phyloP scores from a whole-genome alignment of 805 yeast genomes.

The Lachancea thermotolerans region DNA sequence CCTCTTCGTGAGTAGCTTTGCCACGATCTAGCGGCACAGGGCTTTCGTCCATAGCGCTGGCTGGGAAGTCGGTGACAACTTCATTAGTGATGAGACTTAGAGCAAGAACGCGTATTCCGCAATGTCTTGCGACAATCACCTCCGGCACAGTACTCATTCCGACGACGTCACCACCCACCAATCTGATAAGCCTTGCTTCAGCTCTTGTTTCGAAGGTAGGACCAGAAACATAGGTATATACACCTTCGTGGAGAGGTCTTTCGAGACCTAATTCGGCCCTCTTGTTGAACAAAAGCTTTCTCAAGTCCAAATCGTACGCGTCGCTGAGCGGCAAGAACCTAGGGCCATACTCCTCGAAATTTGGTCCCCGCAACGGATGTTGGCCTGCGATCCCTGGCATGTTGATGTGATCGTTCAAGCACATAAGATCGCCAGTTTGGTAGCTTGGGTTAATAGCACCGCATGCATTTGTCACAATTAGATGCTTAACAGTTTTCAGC shows the following conservation, averaged over 20 bases:
- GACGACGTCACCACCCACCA: constrained; percentile 84
- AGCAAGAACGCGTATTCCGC: constrained; percentile 77
- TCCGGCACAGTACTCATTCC: constrained; percentile 99
- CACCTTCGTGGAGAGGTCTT: constrained; percentile 78
- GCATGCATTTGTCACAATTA: constrained; percentile 92
- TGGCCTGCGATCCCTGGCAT: constrained; percentile 85
- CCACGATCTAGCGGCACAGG: constrained; percentile 56
- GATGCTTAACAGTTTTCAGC: constrained; percentile 47
- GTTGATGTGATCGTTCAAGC: constrained; percentile 82
- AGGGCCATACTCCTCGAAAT: constrained; percentile 72
- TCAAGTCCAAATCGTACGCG: constrained; percentile 72
- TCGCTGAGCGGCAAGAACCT: constrained; percentile 84
- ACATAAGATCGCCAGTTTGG: constrained; percentile 85
- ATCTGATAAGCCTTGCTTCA: constrained; percentile 68
- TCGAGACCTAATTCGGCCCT: constrained; percentile 42
- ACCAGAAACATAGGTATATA: constrained; percentile 79
- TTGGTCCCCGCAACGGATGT: constrained; percentile 85
- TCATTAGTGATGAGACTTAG: constrained; percentile 80
- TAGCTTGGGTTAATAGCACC: constrained; percentile 72
- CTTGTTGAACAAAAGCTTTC: constrained; percentile 52
- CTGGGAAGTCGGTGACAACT: constrained; percentile 64
- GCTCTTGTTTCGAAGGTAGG: constrained; percentile 94
- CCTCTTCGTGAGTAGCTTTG: constrained; percentile 90
- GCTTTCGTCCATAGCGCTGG: constrained; percentile 52
- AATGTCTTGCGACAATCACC: constrained; percentile 85